Evolutionary conservation across 257 asterid genomes (phyloP).

Genomic region (Gentiana macrophylla): DNA sequence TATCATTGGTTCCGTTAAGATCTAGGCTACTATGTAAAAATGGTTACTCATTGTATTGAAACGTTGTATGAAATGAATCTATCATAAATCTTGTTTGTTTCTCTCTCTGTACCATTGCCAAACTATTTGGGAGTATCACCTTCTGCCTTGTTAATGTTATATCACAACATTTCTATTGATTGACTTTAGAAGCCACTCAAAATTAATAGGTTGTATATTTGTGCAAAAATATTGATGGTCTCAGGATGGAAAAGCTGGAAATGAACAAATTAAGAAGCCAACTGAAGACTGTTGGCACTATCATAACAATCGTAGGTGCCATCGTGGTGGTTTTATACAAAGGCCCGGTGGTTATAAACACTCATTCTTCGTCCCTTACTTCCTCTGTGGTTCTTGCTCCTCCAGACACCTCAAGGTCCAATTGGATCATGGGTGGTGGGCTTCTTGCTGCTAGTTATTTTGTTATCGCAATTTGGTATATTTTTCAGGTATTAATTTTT

Average conservation of each 20-base stretch:
- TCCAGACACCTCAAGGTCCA: neutral
- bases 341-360: slow-evolving; percentile 13
- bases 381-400: slow-evolving; percentile 1
- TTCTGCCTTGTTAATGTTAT: too few relatives aligned
- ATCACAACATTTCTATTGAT: too few relatives aligned
- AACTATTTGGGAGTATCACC: too few relatives aligned
- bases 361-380: neutral
- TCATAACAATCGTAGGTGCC: slow-evolving; percentile 19
- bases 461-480: slow-evolving; percentile 17
- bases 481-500: slow-evolving; percentile 16
- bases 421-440: slow-evolving; percentile 18
- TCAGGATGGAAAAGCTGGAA: slow-evolving; percentile 22
- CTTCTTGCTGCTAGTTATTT: slow-evolving; percentile 11
- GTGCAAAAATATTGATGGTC: too few relatives aligned
- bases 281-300: slow-evolving; percentile 11
- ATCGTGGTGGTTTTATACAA: slow-evolving; percentile 15
- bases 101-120: too few relatives aligned
- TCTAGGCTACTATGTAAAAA: too few relatives aligned
- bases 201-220: too few relatives aligned
- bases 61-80: too few relatives aligned
- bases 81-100: too few relatives aligned
- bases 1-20: too few relatives aligned
- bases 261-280: slow-evolving; percentile 12
- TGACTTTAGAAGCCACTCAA: too few relatives aligned
- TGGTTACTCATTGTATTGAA: too few relatives aligned